Evolutionary conservation across 2,329 filamentous ascomycete species (phyloP).

Genomic region (Ceratocystis ficicola): DNA sequence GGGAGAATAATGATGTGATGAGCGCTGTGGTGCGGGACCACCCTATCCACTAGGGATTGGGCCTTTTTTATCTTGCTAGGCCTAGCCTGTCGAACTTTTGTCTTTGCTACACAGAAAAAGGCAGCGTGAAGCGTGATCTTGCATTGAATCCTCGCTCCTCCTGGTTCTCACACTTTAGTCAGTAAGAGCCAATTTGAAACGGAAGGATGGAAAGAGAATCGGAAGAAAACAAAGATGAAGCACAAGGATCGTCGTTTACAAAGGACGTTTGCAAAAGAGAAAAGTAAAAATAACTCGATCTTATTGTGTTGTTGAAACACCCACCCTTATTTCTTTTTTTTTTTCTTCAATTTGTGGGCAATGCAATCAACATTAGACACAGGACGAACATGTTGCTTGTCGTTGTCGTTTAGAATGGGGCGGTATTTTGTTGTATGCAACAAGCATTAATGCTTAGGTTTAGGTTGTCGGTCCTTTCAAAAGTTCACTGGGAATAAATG

Average conservation of each 20-base stretch:
- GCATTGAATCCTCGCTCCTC: background rate
- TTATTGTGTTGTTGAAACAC: background rate
- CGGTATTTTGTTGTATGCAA: too few species aligned
- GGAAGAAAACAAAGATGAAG: background rate
- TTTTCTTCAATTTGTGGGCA: background rate
- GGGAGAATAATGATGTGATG: background rate
- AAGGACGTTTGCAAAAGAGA: too few species aligned
- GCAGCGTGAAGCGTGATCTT: slow-evolving; percentile 8
- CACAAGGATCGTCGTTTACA: background rate
- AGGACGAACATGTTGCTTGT: background rate
- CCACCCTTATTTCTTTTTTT: too few species aligned
- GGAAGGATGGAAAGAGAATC: background rate
- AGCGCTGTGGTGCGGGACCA: background rate
- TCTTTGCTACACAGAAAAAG: background rate
- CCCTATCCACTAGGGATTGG: background rate
- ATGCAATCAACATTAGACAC: background rate
- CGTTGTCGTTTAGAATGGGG: too few species aligned
- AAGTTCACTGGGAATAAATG: slow-evolving; percentile 1
- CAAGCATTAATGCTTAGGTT: background rate
- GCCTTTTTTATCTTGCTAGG: background rate
- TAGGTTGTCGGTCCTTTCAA: background rate
- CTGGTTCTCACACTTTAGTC: background rate
- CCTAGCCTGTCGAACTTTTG: slow-evolving; percentile 10
- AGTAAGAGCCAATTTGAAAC: background rate
- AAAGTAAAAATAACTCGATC: background rate